Base-by-base conservation (phyloP, 2,329 filamentous ascomycete species). In the Ophiostoma ips region DNA sequence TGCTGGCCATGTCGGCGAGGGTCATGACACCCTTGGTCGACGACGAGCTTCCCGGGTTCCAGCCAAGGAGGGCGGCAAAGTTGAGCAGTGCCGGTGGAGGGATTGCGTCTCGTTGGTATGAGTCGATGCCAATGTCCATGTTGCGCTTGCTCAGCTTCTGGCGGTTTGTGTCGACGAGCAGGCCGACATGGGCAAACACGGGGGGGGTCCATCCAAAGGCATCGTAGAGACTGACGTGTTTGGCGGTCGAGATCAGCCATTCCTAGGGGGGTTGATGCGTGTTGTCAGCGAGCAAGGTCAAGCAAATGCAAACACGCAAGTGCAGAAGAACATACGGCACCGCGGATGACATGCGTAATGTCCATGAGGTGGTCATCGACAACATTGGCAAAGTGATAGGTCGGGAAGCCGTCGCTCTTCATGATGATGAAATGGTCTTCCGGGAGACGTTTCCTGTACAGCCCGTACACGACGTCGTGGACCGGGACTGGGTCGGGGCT, bases 351-450 rank as follows among this genome's bases (percentile, higher is more conserved):
- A 64, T 96, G 90, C 0, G 89, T 95, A 57, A 98, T 94, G 53
- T 86, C 70, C 92, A 98, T 98, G 53, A 84, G 71, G 63, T 95
- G 87, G 61, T 98, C 92, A 61, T 98, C 92, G 5, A 98, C 83
- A 9, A 98, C 90, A 61, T 96, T 98, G 5, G 92, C 92, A 54
- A 98, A 82, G 64, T 98, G 92, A 61, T 98, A 98, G 0, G 94
- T 98, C 0, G 92, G 92, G 56, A 84, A 84, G 0, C 88, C 89
- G 62, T 98, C 92, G 1, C 81, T 83, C 65, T 98, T 98, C 53
- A 95, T 70, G 37, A 98, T 71, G 53, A 98, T 85, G 18, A 88
- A 90, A 60, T 96, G 89, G 57, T 92, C 87, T 63, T 81, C 66
- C 48, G 67, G 56, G 56, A 73, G 62, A 59, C 68, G 66, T 61